These are phyloP conservation scores for Melampsora americana DNA, from an alignment of 1,284 basidiomycete genomes.

Conservation along the genomic window DNA sequence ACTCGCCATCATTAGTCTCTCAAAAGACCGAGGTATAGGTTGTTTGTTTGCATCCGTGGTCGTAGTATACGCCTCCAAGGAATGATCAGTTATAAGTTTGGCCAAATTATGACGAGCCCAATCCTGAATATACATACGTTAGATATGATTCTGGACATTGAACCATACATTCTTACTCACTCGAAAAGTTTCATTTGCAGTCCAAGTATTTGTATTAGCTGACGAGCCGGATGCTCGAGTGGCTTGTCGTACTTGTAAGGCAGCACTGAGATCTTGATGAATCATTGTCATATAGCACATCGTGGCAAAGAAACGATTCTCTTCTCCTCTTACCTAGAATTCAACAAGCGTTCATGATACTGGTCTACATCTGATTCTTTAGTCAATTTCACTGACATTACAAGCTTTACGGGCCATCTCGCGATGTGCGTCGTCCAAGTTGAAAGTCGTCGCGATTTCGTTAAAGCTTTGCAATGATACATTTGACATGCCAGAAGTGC, in stretches of 20 bases:
- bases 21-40: neutral
- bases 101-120: conserved; percentile 10
- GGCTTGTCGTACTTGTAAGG: neutral
- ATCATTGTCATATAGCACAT: neutral
- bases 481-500: neutral
- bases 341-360: neutral
- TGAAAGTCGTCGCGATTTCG: neutral
- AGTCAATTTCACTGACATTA: neutral
- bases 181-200: neutral
- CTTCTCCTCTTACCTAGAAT: neutral
- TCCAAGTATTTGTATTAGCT: neutral
- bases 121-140: neutral
- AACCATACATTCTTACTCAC: neutral
- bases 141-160: neutral
- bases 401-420: conserved; percentile 1
- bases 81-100: conserved; percentile 8
- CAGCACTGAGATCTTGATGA: conserved; percentile 1
- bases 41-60: conserved; percentile 4
- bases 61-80: neutral
- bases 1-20: neutral
- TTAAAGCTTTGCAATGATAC: neutral
- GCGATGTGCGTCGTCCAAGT: neutral
- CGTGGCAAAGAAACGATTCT: conserved; percentile 1
- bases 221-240: neutral
- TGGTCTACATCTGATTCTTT: neutral